phyloP scores from a whole-genome alignment of 192 early-diverging fungal species.

The Gaertneriomyces sp. region DNA sequence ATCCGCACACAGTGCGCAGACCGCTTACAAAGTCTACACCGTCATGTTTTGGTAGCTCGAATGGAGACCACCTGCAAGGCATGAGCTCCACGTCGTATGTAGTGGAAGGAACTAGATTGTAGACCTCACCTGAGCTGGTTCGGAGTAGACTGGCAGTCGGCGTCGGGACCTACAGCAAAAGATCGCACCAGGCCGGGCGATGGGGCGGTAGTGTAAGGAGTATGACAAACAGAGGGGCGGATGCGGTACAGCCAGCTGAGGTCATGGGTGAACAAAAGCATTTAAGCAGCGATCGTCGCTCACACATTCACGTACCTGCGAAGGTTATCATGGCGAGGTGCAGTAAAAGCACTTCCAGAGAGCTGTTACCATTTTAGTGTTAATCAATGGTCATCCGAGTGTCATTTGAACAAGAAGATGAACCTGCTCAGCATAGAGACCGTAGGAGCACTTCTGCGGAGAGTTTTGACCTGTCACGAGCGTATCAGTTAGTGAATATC shows the following conservation, averaged over 20 bases:
- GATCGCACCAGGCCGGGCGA: constrained; percentile 52
- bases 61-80: constrained; percentile 71
- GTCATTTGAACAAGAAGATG: too few species aligned
- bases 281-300: not conserved
- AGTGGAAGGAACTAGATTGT: too few species aligned
- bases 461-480: constrained; percentile 73
- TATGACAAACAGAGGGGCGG: constrained; percentile 82
- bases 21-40: constrained; percentile 78
- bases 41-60: constrained; percentile 55
- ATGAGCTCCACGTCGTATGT: too few species aligned
- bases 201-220: constrained; percentile 55
- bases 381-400: too few species aligned
- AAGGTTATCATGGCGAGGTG: constrained; percentile 72
- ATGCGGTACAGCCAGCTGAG: constrained; percentile 93
- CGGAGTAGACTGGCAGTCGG: constrained; percentile 65
- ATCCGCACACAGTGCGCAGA: constrained; percentile 73
- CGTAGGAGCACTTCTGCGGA: constrained; percentile 85
- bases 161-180: constrained; percentile 44
- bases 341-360: constrained; percentile 85
- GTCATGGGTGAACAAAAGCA: not conserved
- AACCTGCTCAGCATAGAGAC: constrained; percentile 85
- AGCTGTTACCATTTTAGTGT: constrained; percentile 38
- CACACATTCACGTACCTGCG: constrained; percentile 49
- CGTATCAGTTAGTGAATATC: not conserved
- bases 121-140: constrained; percentile 66